Evolutionary conservation across 768 basidiomycete genomes (phyloP).

Genomic region (Pleurotus tuoliensis): DNA sequence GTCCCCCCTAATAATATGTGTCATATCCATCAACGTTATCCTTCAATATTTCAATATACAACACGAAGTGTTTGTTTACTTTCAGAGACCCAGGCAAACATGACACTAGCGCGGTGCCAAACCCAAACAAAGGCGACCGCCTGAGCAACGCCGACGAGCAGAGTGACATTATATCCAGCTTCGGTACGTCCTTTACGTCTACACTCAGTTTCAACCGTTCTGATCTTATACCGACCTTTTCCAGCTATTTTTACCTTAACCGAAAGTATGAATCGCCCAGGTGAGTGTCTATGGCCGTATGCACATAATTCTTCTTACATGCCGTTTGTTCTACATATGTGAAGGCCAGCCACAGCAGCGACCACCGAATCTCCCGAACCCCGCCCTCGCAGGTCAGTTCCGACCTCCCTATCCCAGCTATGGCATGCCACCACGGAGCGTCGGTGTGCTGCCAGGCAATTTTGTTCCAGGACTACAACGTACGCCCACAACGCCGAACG

Average conservation of each 20-base stretch:
- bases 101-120: not conserved
- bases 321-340: constrained; percentile 18
- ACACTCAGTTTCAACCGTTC: not conserved
- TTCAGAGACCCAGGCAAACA: not conserved
- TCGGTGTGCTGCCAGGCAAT: constrained; percentile 44
- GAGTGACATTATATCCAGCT: not conserved
- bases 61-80: not conserved
- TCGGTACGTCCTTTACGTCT: not conserved
- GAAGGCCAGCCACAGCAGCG: constrained; percentile 80
- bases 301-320: constrained; percentile 10
- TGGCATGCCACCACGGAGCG: constrained; percentile 58
- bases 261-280: constrained; percentile 61
- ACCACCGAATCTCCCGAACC: constrained; percentile 70
- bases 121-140: constrained; percentile 8
- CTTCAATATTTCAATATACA: too few species aligned
- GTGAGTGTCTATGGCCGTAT: constrained; percentile 26
- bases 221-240: constrained; percentile 13
- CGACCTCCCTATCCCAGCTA: constrained; percentile 53
- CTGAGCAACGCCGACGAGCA: constrained; percentile 7
- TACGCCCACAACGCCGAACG: constrained; percentile 46
- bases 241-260: constrained; percentile 22
- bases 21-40: not conserved
- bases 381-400: constrained; percentile 60
- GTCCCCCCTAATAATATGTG: constrained; percentile 4
- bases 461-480: constrained; percentile 60